phyloP scores from a whole-genome alignment of 2,329 filamentous ascomycete genomes.

The Lachnellula hyalina region DNA sequence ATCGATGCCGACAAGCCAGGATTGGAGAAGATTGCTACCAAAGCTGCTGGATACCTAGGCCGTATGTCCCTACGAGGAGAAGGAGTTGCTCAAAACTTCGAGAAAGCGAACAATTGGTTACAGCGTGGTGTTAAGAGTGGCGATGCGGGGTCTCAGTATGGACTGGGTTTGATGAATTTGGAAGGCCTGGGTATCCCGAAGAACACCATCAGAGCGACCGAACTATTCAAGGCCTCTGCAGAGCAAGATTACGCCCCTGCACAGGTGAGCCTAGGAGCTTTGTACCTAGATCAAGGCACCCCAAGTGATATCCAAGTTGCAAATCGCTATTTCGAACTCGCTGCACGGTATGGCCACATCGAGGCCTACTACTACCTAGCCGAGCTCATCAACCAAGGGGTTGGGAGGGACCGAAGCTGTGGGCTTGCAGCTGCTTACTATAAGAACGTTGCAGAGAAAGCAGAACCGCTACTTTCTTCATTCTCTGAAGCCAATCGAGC shows the following conservation, averaged over 20 bases:
- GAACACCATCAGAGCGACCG: slow-evolving; percentile 55
- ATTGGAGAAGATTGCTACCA: slow-evolving; percentile 60
- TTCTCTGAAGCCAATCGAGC: slow-evolving; percentile 63
- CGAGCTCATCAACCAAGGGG: slow-evolving; percentile 60
- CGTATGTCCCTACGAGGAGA: slow-evolving; percentile 69
- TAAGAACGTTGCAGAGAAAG: slow-evolving; percentile 54
- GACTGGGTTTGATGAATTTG: slow-evolving; percentile 65
- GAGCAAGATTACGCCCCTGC: slow-evolving; percentile 63
- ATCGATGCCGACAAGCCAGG: slow-evolving; percentile 49
- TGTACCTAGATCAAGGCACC: slow-evolving; percentile 64
- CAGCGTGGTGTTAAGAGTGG: slow-evolving; percentile 57
- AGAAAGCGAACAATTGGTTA: slow-evolving; percentile 63
- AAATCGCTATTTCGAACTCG: slow-evolving; percentile 64
- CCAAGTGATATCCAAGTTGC: slow-evolving; percentile 42
- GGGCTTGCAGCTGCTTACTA: slow-evolving; percentile 64
- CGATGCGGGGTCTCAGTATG: slow-evolving; percentile 64
- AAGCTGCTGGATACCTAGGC: slow-evolving; percentile 66
- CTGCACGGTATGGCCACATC: slow-evolving; percentile 61
- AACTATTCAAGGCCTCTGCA: slow-evolving; percentile 61
- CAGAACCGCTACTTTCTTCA: slow-evolving; percentile 52
- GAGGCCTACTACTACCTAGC: slow-evolving; percentile 71
- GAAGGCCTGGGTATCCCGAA: slow-evolving; percentile 59
- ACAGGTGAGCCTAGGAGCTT: slow-evolving; percentile 59
- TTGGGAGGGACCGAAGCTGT: slow-evolving; percentile 62
- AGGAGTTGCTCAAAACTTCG: slow-evolving; percentile 60